phyloP scores from a whole-genome alignment of 768 basidiomycete genomes.

The Hemileccinum rubropunctum region DNA sequence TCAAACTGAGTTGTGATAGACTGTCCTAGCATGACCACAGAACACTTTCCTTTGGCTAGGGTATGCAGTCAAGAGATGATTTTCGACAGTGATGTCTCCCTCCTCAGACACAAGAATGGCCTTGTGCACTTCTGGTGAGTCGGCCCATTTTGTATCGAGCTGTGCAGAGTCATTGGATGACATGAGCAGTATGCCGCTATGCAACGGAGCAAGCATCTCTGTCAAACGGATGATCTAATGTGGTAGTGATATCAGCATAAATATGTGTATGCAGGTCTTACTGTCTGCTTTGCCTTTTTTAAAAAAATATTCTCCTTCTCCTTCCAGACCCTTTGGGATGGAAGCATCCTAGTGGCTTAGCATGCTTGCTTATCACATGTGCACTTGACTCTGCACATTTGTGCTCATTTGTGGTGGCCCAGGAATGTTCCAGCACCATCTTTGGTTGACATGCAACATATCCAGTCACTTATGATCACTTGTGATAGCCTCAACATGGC shows the following conservation, averaged over 20 bases:
- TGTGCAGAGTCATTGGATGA: conserved; percentile 67
- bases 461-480: too few relatives aligned
- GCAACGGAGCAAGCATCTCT: conserved; percentile 58
- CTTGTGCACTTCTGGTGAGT: conserved; percentile 15
- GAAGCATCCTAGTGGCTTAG: too few relatives aligned
- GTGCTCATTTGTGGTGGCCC: too few relatives aligned
- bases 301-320: too few relatives aligned
- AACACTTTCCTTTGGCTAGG: conserved; percentile 29
- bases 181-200: conserved; percentile 59
- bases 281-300: conserved; percentile 48
- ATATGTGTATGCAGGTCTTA: conserved; percentile 33
- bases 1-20: conserved; percentile 16
- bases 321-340: too few relatives aligned
- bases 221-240: conserved; percentile 48
- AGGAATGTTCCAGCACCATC: too few relatives aligned
- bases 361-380: too few relatives aligned
- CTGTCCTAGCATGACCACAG: conserved; percentile 35
- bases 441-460: too few relatives aligned
- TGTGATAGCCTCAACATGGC: too few relatives aligned
- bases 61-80: conserved; percentile 22
- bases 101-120: conserved; percentile 22
- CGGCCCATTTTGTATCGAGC: conserved; percentile 67
- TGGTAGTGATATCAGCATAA: conserved; percentile 2
- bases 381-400: too few relatives aligned
- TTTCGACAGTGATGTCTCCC: conserved; percentile 14